phyloP scores from a whole-genome alignment of 2,329 filamentous ascomycete species.

The Catunica adiposa region DNA sequence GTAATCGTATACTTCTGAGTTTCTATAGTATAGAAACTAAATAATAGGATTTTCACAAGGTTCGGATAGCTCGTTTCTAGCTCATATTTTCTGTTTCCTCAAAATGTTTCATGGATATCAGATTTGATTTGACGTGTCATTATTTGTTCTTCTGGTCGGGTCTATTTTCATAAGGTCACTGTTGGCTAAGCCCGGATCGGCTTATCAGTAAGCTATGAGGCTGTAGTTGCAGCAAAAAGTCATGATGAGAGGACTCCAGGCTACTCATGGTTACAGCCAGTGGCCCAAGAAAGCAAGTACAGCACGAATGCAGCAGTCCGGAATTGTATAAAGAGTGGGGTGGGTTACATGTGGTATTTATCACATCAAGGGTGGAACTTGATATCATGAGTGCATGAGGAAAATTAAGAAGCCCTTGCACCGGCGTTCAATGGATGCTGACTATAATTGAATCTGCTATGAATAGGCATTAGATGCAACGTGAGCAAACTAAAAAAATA shows the following conservation, averaged over 20 bases:
- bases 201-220: neutral
- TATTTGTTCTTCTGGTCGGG: too few species aligned
- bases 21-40: too few species aligned
- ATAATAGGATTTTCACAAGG: neutral
- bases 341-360: neutral
- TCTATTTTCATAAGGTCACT: too few species aligned
- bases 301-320: neutral
- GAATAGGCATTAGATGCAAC: too few species aligned
- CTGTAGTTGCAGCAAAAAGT: neutral
- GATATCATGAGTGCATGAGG: neutral
- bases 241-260: neutral
- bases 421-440: too few species aligned
- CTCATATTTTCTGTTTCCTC: too few species aligned
- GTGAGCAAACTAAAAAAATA: too few species aligned
- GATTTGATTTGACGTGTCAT: too few species aligned
- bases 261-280: neutral
- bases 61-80: neutral
- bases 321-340: neutral
- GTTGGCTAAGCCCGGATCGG: neutral
- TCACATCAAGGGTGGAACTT: neutral
- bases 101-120: too few species aligned
- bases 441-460: too few species aligned
- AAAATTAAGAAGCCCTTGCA: too few species aligned
- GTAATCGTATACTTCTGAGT: neutral
- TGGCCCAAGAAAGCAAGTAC: conserved; percentile 3